Evolutionary conservation across 768 basidiomycete genomes (phyloP), one percentile per base, ranked within the genome.

Genomic region (Rhizopogon vulgaris): DNA sequence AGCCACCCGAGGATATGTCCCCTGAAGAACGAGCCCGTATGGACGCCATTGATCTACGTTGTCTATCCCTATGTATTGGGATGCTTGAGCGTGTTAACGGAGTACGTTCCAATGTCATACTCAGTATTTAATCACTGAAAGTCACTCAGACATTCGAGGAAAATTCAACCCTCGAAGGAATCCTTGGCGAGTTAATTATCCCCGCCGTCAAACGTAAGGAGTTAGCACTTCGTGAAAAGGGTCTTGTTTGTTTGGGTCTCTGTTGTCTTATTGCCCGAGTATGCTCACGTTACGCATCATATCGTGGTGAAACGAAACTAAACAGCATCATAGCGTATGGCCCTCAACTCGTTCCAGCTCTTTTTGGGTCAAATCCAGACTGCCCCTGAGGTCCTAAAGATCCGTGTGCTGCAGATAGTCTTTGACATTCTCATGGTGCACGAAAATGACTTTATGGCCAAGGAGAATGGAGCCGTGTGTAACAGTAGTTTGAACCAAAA

Each of bases 181-280:
- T 77, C 18, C 63, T 82, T 66, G 74, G 89, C 9, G 92, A 97
- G 59, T 73, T 99, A 15, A 91, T 97, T 61, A 81, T 96, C 30
- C 95, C 95, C 2, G 83, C 90, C 4, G 90, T 97, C 40, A 84
- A 86, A 62, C 81, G 90, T 48, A 94, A 94, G 69, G 92, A 95
- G 58, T 75, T 89, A 5, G 53, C 55, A 2, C 71, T 90, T 25
- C 72, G 82, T 22, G 81, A 87, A 63, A 77, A 80, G 52, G 88
- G 84, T 3, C 63, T 89, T n/a, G 71, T 84, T 37, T 79, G 80
- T 41, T 71, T 90, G 8, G 88, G 87, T 0, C 62, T 91, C 12
- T 87, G 84, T 58, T 87, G 82, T 63, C 76, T 90, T 36, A 89
- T 93, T 60, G 90, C 87, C 74, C 58, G 60, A 56, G 63, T 65